Evolutionary conservation across 1,139 yeast species (phyloP).

Genomic region (Pichia sp.): DNA sequence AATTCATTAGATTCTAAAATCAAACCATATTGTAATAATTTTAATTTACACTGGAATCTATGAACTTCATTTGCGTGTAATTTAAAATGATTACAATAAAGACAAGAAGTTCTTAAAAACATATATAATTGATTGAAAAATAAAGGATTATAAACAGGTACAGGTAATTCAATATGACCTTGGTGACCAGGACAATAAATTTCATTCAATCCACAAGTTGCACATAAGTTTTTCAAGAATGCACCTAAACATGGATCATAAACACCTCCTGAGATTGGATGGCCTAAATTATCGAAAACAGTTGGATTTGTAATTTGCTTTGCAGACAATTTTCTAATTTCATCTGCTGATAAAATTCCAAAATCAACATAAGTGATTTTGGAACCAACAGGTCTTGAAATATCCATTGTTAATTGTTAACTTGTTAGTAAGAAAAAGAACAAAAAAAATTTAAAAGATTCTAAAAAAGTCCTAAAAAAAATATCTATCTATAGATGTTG

Average conservation of each 20-base stretch:
- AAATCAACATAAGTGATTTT: constrained; percentile 91
- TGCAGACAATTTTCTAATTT: constrained; percentile 80
- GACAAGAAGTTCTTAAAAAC: constrained; percentile 76
- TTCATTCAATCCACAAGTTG: constrained; percentile 95
- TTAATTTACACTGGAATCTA: constrained; percentile 68
- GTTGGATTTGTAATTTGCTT: constrained; percentile 94
- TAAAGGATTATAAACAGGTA: constrained; percentile 90
- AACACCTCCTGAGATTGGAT: constrained; percentile 88
- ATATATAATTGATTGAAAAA: constrained; percentile 88
- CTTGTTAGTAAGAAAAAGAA: background rate
- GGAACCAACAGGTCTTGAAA: constrained; percentile 92
- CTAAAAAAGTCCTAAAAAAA: no score
- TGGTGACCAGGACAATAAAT: constrained; percentile 96
- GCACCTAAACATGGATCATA: constrained; percentile 95
- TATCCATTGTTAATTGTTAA: constrained; percentile 58
- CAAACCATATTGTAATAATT: constrained; percentile 81
- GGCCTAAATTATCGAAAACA: constrained; percentile 92
- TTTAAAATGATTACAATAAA: constrained; percentile 84
- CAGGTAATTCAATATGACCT: constrained; percentile 95
- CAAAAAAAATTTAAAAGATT: background rate
- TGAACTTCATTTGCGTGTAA: constrained; percentile 65
- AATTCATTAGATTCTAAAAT: constrained; percentile 69
- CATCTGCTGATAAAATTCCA: constrained; percentile 74
- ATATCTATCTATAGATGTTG: no score
- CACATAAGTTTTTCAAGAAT: constrained; percentile 77